Conservation (phyloP, 1,284 basidiomycete genomes). For the Malassezia dermatis region DNA sequence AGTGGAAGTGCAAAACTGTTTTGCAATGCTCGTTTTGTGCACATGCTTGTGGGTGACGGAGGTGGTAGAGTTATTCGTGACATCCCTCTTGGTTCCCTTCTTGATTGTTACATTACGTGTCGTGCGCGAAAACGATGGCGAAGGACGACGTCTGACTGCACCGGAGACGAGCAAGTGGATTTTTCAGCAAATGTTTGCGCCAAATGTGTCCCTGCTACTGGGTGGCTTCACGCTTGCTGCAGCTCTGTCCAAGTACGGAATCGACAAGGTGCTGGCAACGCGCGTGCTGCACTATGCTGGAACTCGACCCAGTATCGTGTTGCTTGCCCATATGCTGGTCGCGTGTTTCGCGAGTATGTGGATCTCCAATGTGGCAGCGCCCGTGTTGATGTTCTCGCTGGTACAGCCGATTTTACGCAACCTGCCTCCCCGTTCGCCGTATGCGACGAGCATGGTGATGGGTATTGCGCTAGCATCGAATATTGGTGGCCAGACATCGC, state of each 20-base stretch:
- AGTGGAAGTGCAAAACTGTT: slow-evolving; percentile 75
- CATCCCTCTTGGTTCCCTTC: slow-evolving; percentile 77
- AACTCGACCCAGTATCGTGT: slow-evolving; percentile 69
- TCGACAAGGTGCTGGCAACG: slow-evolving; percentile 82
- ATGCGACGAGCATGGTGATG: slow-evolving; percentile 82
- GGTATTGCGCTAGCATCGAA: slow-evolving; percentile 95
- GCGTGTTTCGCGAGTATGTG: slow-evolving; percentile 99
- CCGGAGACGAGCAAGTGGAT: slow-evolving; percentile 69
- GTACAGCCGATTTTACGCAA: slow-evolving; percentile 91
- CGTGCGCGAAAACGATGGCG: slow-evolving; percentile 57
- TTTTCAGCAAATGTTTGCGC: slow-evolving; percentile 62
- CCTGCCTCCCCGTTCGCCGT: slow-evolving; percentile 73
- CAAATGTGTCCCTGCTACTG: slow-evolving; percentile 66
- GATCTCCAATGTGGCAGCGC: slow-evolving; percentile 97
- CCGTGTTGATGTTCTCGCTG: slow-evolving; percentile 92
- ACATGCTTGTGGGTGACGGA: slow-evolving; percentile 95
- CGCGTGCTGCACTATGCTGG: slow-evolving; percentile 82
- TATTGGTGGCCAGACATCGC: slow-evolving; percentile 92
- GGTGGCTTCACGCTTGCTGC: slow-evolving; percentile 97
- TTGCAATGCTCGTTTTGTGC: slow-evolving; percentile 80
- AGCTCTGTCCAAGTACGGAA: slow-evolving; percentile 89
- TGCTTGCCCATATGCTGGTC: slow-evolving; percentile 90
- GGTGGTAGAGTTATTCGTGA: slow-evolving; percentile 93
- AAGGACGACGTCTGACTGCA: slow-evolving; percentile 54
- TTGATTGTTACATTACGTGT: slow-evolving; percentile 78